Base-by-base conservation (phyloP, 345 rosid species). In the Acer negundo region DNA sequence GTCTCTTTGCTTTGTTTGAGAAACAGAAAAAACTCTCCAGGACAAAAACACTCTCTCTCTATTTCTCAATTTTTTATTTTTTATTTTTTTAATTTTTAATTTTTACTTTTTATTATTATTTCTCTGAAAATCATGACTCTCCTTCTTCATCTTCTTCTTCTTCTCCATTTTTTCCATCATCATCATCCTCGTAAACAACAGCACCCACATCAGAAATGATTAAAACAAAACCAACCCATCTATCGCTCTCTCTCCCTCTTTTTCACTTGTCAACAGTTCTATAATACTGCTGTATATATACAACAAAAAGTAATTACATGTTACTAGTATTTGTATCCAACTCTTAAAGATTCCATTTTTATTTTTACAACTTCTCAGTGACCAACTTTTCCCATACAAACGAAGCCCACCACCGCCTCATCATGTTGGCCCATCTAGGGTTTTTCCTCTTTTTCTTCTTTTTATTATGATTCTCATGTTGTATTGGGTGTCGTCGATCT, bases 361-460 rank as follows among this genome's bases (percentile, higher is more conserved):
- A 10, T 10, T 66, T 83, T 79, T 82, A 49, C 72, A 6, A 7
- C 79, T 46, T 77, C 74, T 69, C 69, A 62, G 23, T 82, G 76
- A 77, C 83, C 80, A 76, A 35, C 80, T 83, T 80, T 74, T 53
- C 40, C 75, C 74, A 38, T 75, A 80, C 76, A 72, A 78, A 59
- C 72, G 49, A 71, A 80, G 71, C 83, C 83, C 83, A 74, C 84
- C 77, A 51, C 82, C 31, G 58, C 56, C 80, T 51, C 75, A 42
- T 31, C 49, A n/a, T 55, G 70, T 65, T 79, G 85, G 83, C 82
- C 86, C 86, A 68, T 72, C 84, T 82, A 78, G 84, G 81, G 77
- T 86, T 80, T 78, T 55, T n/a, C n/a, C 23, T 35, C 15, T 44
- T 72, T 63, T 15, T 70, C n/a, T 44, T 15, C 20, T 16, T 58